Base-by-base conservation (phyloP, 1,284 basidiomycete genomes). In the Ustilago esculenta region DNA sequence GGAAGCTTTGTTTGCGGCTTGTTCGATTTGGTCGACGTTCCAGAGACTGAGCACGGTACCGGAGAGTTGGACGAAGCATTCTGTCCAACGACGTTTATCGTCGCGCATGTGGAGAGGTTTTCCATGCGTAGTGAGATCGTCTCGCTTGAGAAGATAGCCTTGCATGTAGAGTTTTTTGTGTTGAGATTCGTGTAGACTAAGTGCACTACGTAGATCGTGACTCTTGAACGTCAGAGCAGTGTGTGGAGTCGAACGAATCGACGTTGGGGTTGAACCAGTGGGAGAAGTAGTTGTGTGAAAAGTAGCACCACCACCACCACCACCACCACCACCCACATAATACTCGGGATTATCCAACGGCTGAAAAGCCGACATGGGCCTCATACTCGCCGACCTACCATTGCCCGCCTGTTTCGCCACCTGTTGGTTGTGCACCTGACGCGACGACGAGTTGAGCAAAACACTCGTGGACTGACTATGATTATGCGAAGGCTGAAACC, bases 21-120 rank as follows among this genome's bases (percentile, higher is more conserved):
- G 88, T 64, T 91, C 87, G 56, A 94, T 89, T 69, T 89, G 87
- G 73, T 87, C 87, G 88, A 93, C 93, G 81, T 91, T 90, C 92
- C 92, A 94, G 36, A 92, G 85, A 74, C 92, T 94, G 52, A 97
- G 86, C 8, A 92, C 94, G 8, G 93, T 96, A 5, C 94, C 94
- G 37, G 91, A 90, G 24, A 97, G 85, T 83, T 97, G 94, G 1
- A 91, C 90, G 9, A 95, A 81, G 67, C 79, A 81, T 39, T 80
- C 68, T 45, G 72, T 60, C 79, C 79, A 81, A 7, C 65, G 45
- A 23, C 63, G 58, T 52, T 73, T 75, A 6, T 66, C 68, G 44
- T 80, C 77, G 17, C 56, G 49, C 24, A 66, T 56, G 48, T 76
- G 67, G 15, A 77, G 59, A 1, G 79, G 72, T 47, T 75, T 79